Percentiles rank a stretch among this genome's conserved stretches.
These are phyloP conservation scores for Aegilops bicornis DNA, from an alignment of 176 grass and related monocot species.

Conservation along the genomic window DNA sequence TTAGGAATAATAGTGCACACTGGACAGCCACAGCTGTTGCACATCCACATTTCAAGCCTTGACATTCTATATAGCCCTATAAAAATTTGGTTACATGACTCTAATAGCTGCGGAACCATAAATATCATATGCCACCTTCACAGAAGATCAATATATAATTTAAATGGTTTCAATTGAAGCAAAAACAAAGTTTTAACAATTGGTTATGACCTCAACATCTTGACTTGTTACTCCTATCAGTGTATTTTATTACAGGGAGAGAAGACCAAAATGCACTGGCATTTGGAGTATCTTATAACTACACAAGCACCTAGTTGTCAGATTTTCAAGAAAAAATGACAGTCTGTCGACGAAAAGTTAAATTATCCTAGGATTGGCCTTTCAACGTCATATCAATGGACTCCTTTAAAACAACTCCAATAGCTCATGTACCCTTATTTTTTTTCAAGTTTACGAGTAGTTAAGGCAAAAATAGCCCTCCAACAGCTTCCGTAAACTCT, in stretches of 20 bases:
- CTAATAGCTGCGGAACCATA: not conserved
- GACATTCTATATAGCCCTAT: not conserved
- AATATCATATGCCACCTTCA: not conserved
- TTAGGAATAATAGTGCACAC: slow-evolving; percentile 6
- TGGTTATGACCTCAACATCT: slow-evolving; percentile 11
- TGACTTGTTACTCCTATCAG: not conserved
- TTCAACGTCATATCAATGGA: too few relatives aligned
- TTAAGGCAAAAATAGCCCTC: too few relatives aligned
- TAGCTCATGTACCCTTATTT: too few relatives aligned
- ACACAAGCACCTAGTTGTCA: not conserved
- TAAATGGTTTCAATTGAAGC: not conserved
- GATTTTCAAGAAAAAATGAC: not conserved
- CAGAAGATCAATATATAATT: not conserved
- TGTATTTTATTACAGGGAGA: not conserved
- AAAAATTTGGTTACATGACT: not conserved
- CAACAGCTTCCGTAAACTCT: too few relatives aligned
- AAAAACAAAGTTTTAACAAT: not conserved
- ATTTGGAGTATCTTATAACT: not conserved
- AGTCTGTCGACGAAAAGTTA: too few relatives aligned
- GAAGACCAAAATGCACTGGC: not conserved
- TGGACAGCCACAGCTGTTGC: not conserved
- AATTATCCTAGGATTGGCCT: too few relatives aligned
- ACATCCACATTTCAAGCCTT: not conserved
- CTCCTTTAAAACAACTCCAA: too few relatives aligned
- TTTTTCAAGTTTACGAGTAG: too few relatives aligned